These are phyloP conservation scores for Hemileccinum rubropunctum DNA, from an alignment of 768 basidiomycete genomes.

Conservation along the genomic window DNA sequence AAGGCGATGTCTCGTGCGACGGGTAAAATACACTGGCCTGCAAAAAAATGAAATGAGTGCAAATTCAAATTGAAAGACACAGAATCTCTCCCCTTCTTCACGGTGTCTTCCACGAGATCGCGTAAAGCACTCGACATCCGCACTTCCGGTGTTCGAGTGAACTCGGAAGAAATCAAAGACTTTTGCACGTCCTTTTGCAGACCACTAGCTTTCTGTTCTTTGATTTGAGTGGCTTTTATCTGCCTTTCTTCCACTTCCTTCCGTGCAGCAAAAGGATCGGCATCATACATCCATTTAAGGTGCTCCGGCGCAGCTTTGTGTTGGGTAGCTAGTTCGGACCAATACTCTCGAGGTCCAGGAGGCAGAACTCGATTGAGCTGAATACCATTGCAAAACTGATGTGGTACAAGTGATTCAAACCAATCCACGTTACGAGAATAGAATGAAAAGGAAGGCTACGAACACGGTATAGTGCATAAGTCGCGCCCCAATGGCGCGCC, in stretches of 20 bases:
- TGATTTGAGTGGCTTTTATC: conserved; percentile 49
- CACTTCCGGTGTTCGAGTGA: conserved; percentile 63
- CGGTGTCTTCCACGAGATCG: conserved; percentile 75
- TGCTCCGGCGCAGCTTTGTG: conserved; percentile 68
- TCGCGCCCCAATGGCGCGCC: conserved; percentile 90
- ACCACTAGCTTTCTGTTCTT: conserved; percentile 29
- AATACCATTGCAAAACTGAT: conserved; percentile 71
- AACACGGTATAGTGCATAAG: conserved; percentile 84
- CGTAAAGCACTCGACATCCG: conserved; percentile 77
- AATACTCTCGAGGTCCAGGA: conserved; percentile 83
- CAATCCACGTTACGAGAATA: background rate
- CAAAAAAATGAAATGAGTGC: background rate
- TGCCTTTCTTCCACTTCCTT: conserved; percentile 67
- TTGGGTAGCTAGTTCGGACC: conserved; percentile 70
- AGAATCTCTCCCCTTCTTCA: conserved; percentile 59
- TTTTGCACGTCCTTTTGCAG: conserved; percentile 16
- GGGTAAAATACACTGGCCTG: conserved; percentile 55
- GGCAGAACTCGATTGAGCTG: conserved; percentile 77
- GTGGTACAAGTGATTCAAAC: conserved; percentile 21
- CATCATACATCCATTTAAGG: conserved; percentile 82
- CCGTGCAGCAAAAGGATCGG: conserved; percentile 80
- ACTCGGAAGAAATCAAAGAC: conserved; percentile 33
- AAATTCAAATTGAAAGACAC: background rate
- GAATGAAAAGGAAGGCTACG: conserved; percentile 33
- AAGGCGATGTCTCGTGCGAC: conserved; percentile 32